A percentile compares a stretch with the other conserved stretches of the same genome.
phyloP scores from a whole-genome alignment of 73 alveolate genomes.

The Tetrahymena borealis region DNA sequence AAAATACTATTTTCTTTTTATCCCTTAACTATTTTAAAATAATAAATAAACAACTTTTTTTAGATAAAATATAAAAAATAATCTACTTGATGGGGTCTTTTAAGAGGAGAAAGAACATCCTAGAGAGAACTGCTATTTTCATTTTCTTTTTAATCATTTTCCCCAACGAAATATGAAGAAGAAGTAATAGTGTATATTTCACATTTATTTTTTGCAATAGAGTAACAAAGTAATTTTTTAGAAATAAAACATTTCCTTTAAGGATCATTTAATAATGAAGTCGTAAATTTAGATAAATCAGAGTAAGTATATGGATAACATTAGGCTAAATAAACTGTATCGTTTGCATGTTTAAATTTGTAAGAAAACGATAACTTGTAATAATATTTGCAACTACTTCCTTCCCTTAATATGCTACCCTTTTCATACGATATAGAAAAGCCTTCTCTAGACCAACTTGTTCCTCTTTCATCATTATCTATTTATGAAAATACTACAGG shows the following conservation, averaged over 20 bases:
- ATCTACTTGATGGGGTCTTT: neutral
- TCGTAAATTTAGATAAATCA: neutral
- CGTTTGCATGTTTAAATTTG: constrained; percentile 29
- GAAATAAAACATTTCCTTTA: constrained; percentile 1
- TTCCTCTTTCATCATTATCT: neutral
- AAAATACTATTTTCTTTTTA: constrained; percentile 13
- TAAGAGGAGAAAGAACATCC: neutral
- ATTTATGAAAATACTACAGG: constrained; percentile 63
- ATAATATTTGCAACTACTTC: neutral
- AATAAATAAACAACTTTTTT: neutral
- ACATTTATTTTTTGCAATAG: constrained; percentile 11
- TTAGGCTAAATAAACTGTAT: constrained; percentile 70
- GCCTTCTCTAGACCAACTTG: constrained; percentile 17
- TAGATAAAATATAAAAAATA: neutral
- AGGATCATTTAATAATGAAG: neutral
- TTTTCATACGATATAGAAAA: constrained; percentile 31
- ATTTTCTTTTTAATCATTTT: neutral
- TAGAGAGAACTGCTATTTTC: neutral
- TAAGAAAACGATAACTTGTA: constrained; percentile 61
- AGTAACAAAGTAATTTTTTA: neutral
- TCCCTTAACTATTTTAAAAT: neutral
- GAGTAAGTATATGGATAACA: constrained; percentile 73
- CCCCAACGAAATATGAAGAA: neutral
- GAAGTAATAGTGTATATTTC: constrained; percentile 18
- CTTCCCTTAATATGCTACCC: constrained; percentile 1